These are phyloP conservation scores for Quambalaria eucalypti DNA, from an alignment of 1,284 basidiomycete genomes.

Conservation along the genomic window DNA sequence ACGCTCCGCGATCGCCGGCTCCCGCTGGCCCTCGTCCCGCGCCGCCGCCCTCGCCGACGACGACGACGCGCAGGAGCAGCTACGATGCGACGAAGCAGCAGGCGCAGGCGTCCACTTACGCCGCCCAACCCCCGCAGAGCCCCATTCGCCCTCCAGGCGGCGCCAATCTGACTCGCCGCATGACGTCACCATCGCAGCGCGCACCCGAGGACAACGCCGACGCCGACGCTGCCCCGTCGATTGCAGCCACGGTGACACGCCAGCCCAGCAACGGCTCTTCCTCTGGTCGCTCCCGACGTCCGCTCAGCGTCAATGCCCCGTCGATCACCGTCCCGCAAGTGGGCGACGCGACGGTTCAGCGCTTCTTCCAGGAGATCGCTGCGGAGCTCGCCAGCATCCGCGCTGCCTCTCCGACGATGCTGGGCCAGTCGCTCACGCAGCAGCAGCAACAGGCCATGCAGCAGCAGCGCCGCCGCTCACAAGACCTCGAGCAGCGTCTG, in stretches of 20 bases:
- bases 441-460: constrained; percentile 10
- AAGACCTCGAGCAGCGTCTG: background rate
- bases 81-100: too few relatives aligned
- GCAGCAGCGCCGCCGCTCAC: constrained; percentile 11
- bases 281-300: too few relatives aligned
- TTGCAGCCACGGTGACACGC: background rate
- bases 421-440: constrained; percentile 7
- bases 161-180: background rate
- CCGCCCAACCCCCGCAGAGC: too few relatives aligned
- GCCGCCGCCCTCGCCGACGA: background rate
- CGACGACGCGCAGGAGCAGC: too few relatives aligned
- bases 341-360: constrained; percentile 63
- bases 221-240: background rate
- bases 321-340: constrained; percentile 52
- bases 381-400: constrained; percentile 64
- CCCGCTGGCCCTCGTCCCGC: background rate
- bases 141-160: background rate
- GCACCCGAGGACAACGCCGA: background rate
- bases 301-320: constrained; percentile 11
- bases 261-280: constrained; percentile 14
- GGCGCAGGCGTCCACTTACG: too few relatives aligned
- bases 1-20: background rate
- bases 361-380: constrained; percentile 71
- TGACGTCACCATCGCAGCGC: background rate
- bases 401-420: constrained; percentile 50